Evolutionary conservation across 2,329 filamentous ascomycete species (phyloP).

Genomic region (Claviceps quebecensis): DNA sequence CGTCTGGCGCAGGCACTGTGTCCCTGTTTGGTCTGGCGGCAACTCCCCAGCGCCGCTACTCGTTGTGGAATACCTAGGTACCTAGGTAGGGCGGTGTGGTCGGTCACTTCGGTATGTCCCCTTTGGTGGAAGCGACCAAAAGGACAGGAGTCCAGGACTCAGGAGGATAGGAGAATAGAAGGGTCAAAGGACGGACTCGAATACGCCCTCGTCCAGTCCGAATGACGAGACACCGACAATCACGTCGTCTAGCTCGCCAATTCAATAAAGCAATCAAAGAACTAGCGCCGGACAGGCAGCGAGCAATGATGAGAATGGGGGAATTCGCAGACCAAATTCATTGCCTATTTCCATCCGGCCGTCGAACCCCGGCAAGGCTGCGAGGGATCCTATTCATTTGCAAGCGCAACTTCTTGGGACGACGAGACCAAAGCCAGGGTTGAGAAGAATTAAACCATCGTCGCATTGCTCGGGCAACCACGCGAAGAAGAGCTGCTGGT

Average conservation of each 20-base stretch:
- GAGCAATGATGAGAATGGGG: background rate
- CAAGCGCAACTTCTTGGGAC: background rate
- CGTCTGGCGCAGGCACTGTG: background rate
- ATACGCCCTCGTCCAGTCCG: too few relatives aligned
- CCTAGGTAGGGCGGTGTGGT: background rate
- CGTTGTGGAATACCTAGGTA: background rate
- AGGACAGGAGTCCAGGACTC: too few relatives aligned
- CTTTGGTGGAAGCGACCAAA: too few relatives aligned
- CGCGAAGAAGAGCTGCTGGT: background rate
- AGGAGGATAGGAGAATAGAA: too few relatives aligned
- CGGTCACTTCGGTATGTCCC: too few relatives aligned
- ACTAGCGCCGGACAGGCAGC: background rate
- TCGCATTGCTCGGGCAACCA: background rate
- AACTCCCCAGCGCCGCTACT: background rate
- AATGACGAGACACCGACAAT: too few relatives aligned
- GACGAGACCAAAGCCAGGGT: background rate
- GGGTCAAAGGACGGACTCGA: background rate
- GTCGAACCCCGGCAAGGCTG: slow-evolving; percentile 1
- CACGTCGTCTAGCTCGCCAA: too few relatives aligned
- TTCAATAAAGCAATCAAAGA: background rate
- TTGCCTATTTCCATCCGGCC: background rate
- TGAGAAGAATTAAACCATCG: background rate
- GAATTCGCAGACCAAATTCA: background rate
- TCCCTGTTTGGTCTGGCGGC: background rate
- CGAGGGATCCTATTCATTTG: background rate